These are phyloP conservation scores for Salix brachista DNA, from an alignment of 345 rosid species.

Conservation along the genomic window DNA sequence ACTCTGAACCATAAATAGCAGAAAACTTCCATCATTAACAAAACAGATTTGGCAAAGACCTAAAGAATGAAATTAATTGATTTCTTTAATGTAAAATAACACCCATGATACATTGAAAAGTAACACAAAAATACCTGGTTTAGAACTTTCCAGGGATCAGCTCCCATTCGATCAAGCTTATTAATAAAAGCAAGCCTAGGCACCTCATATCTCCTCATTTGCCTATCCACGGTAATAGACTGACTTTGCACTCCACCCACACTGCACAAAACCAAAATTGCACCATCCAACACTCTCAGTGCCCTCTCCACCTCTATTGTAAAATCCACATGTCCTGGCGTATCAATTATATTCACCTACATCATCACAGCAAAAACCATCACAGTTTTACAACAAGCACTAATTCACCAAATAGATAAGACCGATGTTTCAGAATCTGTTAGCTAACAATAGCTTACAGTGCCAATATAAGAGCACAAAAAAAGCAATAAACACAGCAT, in stretches of 20 bases:
- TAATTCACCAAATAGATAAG: neutral
- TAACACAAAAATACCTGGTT: conserved; percentile 52
- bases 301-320: conserved; percentile 99
- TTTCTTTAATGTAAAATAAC: neutral
- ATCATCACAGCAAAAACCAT: conserved; percentile 2
- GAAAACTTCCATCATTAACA: neutral
- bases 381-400: neutral
- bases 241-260: conserved; percentile 99
- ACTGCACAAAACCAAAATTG: conserved; percentile 87
- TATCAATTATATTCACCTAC: conserved; percentile 91
- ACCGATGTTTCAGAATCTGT: neutral
- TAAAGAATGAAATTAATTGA: neutral
- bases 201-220: conserved; percentile 97
- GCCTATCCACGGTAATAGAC: conserved; percentile 96
- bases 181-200: conserved; percentile 92
- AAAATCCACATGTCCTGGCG: conserved; percentile 98
- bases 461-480: neutral
- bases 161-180: conserved; percentile 99
- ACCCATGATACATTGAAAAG: neutral
- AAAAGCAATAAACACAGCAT: neutral
- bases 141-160: conserved; percentile 98
- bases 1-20: neutral
- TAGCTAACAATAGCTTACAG: neutral
- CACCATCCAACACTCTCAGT: conserved; percentile 91
- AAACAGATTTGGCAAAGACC: neutral